Evolutionary conservation across 2,329 filamentous ascomycete species (phyloP).

Genomic region (Lasiodiplodia sp.): DNA sequence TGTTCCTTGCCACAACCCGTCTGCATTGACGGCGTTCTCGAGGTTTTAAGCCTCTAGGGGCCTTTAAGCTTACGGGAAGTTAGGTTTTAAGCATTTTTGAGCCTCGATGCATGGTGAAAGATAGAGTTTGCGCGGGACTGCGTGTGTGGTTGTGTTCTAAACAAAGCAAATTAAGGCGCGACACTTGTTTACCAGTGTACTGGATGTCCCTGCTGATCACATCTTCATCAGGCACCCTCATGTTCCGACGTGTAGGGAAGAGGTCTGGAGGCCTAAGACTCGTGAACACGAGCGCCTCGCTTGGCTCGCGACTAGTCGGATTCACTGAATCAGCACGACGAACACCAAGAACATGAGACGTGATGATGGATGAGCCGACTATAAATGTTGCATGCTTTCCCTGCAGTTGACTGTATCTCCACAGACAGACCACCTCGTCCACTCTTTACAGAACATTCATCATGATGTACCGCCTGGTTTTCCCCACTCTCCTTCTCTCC

Average conservation of each 20-base stretch:
- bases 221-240: not conserved
- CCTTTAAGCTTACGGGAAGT: not conserved
- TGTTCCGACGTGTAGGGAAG: not conserved
- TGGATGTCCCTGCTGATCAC: not conserved
- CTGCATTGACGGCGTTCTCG: not conserved
- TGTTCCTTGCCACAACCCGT: not conserved
- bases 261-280: not conserved
- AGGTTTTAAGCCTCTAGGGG: not conserved
- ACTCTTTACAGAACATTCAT: not conserved
- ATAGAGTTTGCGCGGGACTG: not conserved
- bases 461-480: not conserved
- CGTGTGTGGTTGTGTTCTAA: not conserved
- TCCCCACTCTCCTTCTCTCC: constrained; percentile 1
- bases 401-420: not conserved
- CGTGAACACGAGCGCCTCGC: not conserved
- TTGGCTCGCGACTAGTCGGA: not conserved
- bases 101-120: not conserved
- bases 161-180: not conserved
- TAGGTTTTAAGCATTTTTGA: not conserved
- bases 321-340: not conserved
- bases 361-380: not conserved
- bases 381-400: not conserved
- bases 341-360: not conserved
- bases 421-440: not conserved
- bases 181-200: not conserved